phyloP scores from a whole-genome alignment of 345 rosid species.

The Populus alba region DNA sequence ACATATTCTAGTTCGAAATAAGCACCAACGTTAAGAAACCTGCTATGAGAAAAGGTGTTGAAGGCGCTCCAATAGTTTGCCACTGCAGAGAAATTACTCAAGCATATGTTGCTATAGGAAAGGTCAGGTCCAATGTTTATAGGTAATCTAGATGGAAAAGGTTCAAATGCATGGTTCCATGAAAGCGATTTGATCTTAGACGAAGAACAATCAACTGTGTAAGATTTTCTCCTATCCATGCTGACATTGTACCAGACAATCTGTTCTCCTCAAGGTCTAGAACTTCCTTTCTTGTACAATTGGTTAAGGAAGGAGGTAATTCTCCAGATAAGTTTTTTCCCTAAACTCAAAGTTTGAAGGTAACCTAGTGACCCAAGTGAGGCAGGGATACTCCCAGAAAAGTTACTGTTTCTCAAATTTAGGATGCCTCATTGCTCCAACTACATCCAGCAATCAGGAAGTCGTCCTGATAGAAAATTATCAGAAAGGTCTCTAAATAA shows the following conservation, averaged over 20 bases:
- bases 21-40: no score
- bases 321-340: conserved; percentile 6
- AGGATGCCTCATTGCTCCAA: background rate
- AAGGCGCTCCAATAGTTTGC: background rate
- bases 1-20: no score
- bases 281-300: background rate
- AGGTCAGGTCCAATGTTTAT: conserved; percentile 16
- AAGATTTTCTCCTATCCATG: conserved; percentile 4
- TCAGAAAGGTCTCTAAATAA: conserved; percentile 12
- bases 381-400: background rate
- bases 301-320: background rate
- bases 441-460: conserved; percentile 9
- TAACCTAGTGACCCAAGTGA: background rate
- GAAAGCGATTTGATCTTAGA: conserved; percentile 10
- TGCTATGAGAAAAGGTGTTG: no score
- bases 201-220: background rate
- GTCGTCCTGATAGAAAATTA: conserved; percentile 7
- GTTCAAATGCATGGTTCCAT: conserved; percentile 14
- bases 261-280: background rate
- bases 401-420: background rate
- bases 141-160: conserved; percentile 12
- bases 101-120: conserved; percentile 15
- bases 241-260: background rate
- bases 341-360: background rate
- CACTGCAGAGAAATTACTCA: conserved; percentile 21